Evolutionary conservation across 164 flowering plant genomes (phyloP).

Genomic region (Chloranthus sessilifolius): DNA sequence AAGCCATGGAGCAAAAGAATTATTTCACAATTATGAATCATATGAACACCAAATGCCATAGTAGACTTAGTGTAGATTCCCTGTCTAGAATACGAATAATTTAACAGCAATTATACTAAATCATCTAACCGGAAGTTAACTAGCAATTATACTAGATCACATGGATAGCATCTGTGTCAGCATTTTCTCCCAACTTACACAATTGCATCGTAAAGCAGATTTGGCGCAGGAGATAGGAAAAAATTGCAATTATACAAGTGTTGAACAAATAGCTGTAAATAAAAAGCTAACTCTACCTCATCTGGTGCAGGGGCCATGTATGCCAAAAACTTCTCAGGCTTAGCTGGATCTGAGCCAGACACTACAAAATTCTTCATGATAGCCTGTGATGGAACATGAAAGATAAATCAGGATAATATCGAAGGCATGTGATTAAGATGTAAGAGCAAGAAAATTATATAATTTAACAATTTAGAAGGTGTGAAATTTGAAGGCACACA

Average conservation of each 20-base stretch:
- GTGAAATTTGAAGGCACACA: too few species aligned
- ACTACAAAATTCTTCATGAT: slow-evolving; percentile 76
- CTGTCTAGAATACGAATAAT: too few species aligned
- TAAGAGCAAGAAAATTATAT: neutral
- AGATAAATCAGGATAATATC: neutral
- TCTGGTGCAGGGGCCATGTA: slow-evolving; percentile 81
- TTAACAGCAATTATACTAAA: too few species aligned
- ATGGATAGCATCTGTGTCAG: too few species aligned
- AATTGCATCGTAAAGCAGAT: too few species aligned
- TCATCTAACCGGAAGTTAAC: too few species aligned
- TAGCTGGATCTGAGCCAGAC: slow-evolving; percentile 55
- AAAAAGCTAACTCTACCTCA: slow-evolving; percentile 55
- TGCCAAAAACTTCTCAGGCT: slow-evolving; percentile 83
- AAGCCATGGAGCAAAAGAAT: neutral
- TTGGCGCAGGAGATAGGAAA: too few species aligned
- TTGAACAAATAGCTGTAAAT: neutral
- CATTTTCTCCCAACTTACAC: neutral
- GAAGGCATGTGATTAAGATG: neutral
- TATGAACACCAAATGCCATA: neutral
- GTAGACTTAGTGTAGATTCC: too few species aligned
- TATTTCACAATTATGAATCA: neutral
- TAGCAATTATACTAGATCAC: too few species aligned
- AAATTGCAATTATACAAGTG: neutral
- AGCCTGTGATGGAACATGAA: slow-evolving; percentile 48
- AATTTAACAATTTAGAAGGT: neutral